Base-by-base conservation (phyloP, 257 asterid genomes). In the Ilex aquifolium region DNA sequence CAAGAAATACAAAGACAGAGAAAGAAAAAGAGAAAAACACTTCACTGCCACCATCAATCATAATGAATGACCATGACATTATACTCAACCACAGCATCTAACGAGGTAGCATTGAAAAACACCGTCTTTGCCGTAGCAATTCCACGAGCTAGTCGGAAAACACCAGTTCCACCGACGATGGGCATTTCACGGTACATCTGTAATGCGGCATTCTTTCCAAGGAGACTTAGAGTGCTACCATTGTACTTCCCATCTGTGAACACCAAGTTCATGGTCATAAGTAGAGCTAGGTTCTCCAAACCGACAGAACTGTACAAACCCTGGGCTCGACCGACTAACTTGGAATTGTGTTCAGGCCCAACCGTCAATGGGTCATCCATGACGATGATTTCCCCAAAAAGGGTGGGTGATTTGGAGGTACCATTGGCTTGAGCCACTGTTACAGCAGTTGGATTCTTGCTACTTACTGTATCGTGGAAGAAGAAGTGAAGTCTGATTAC, bases 111-210 rank as follows among this genome's bases (percentile, higher is more conserved):
- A 17, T 53, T 53, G 30, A 53, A 53, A 4, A 3, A 53, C 14
- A 53, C 57, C 7, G 57, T 53, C 27, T 53, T 15, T 5, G 57
- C 57, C 9, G 57, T 53, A 7, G 57, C 57, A 14, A 53, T 17
- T 10, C 57, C 57, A 14, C 57, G 57, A 6, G 57, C 57, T 21
- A 53, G 57, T 29, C 57, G 57, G 57, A 53, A 53, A 53, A 53
- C 57, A 17, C 57, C 57, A 7, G 57, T 7, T 15, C 57, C 57
- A 53, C 57, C 57, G 29, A 53, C 11, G 11, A 53, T 53, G 30
- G 57, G 57, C 57, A 53, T 53, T 53, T 53, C 57, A 53, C 57
- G 57, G 57, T 15, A 53, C 30, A 6, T n/a, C 14, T 53, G 57
- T 10, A 53, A 53, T 7, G 15, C 11, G 2, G 57, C 6, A 3